Evolutionary conservation across 805 yeast species (phyloP), one percentile per base, ranked within the genome.

Genomic region (Yarrowia hollandica): DNA sequence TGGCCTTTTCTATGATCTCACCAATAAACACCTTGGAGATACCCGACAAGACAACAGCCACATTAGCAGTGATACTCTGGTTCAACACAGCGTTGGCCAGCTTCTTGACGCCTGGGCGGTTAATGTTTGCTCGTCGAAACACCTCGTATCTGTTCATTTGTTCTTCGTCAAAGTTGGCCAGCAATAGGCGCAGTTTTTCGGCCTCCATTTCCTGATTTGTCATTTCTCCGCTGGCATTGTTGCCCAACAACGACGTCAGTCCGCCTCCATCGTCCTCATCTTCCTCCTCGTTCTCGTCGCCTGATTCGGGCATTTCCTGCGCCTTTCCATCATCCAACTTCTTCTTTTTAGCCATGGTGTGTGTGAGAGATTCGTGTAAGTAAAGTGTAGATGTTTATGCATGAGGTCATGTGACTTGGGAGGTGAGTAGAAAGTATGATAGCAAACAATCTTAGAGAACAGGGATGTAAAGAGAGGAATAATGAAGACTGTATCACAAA

Each of bases 141-240:
- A 86, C 87, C 69, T 90, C 97, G 71, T 90, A 92, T 55, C 96
- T 73, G 60, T 85, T 84, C 84, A 88, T 84, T 68, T 92, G 97
- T 25, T 84, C 88, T n/a, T 81, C 81, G 63, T 86, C 86, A 69
- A 92, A 81, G 63, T 84, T 82, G 18, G 88, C 82, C 61, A 90
- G 79, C 63, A 91, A 75, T 23, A 90, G 67, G 59, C 69, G 67
- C 71, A 71, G 69, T 30, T 70, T 66, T 60, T 71, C 74, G 16
- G 72, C 65, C 60, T 71, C 74, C 28, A 64, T 25, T n/a, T 66
- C 70, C 38, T 67, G 58, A 21, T 52, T 52, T 7, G 58, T 26
- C 58, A 52, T 52, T 23, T 52, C 58, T 12, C 44, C 44, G 11
- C 35, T 41, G 23, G 48, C 48, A 21, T 41, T 23, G 56, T 48